Evolutionary conservation across 805 yeast species (phyloP), one percentile per base, ranked within the genome.

Genomic region (Wickerhamiella azymoides): DNA sequence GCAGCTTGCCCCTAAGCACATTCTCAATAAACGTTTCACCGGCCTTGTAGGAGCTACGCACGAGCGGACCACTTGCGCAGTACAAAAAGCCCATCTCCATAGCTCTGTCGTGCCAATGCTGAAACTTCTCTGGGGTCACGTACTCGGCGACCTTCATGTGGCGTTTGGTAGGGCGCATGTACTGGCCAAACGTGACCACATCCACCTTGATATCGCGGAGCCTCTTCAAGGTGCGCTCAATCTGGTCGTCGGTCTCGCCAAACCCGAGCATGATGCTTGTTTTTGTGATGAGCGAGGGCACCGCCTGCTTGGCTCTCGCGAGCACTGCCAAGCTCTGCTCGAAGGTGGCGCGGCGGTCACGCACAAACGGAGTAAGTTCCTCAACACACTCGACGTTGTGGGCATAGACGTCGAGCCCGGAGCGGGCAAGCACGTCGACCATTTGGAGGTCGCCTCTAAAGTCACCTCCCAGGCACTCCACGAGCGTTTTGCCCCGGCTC

Each of bases 111-210:
- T 79, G 85, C 98, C 98, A 92, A 61, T 80, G 72, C 49, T 88
- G 94, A 61, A 92, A 92, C 62, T 85, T 86, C 54, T 84, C 96
- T 2, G 99, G 99, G 21, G 77, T 81, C 16, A 92, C 76, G 57
- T 92, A 92, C 55, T 89, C 96, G 10, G 84, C 96, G 37, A 92
- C 99, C 67, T 88, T 88, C 93, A 92, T 86, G 63, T 92, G 99
- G 59, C 98, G 79, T 65, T 84, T 92, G 1, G 99, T 92, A 39
- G 99, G 99, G 62, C 98, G 75, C 96, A 92, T 92, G 64, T 92
- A 92, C 66, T 92, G 99, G 32, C 99, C 99, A 65, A 92, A 92
- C 0, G 99, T 92, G 14, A 92, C 96, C 42, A 92, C 94, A 59
- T 92, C 97, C 62, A 94, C 92, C 8, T 72, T 67, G 38, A 80